Base-by-base conservation (phyloP, 2,329 filamentous ascomycete species). In the Cercospora sojina region DNA sequence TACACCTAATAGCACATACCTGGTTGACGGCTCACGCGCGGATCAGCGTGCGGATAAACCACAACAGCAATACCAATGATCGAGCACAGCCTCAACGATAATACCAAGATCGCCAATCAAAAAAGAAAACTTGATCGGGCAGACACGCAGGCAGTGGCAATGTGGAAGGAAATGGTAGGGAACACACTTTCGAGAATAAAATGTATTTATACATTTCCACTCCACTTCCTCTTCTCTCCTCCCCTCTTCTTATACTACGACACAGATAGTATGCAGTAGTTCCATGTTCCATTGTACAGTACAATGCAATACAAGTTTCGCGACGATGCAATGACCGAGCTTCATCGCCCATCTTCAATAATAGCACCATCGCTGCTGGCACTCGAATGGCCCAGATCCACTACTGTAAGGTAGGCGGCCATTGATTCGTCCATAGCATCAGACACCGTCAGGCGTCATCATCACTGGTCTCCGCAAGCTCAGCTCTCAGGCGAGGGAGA, bases 141-240 rank as follows among this genome's bases (percentile, higher is more conserved):
- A 38, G 35, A n/a, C 35, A 6, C 5, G 5, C 6, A 38, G 5
- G 35, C 35, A 2, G 7, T 38, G 13, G 13, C 35, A 38, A 5
- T 5, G 12, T 35, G 32, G 5, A 3, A n/a, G 32, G 5, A 3
- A n/a, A n/a, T 38, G 5, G 35, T 6, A n/a, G 5, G 5, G 16
- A 8, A 3, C 35, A 38, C 35, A 38, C 35, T 8, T 16, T 38
- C 35, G 35, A 23, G n/a, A n/a, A 51, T 27, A 16, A 53, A 53
- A 13, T 27, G 47, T 53, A 53, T 53, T 53, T 53, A 25, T 53
- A 53, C 47, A 53, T 53, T 53, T 53, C 23, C 47, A 53, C 47
- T 53, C 16, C 47, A 27, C 20, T 25, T 9, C 47, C 23, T n/a
- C 47, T 38, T 16, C 4, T 1, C 38, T n/a, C 23, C 47, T 8